Conservation (phyloP, 257 asterid species). For the Solanum ossicruentum region DNA sequence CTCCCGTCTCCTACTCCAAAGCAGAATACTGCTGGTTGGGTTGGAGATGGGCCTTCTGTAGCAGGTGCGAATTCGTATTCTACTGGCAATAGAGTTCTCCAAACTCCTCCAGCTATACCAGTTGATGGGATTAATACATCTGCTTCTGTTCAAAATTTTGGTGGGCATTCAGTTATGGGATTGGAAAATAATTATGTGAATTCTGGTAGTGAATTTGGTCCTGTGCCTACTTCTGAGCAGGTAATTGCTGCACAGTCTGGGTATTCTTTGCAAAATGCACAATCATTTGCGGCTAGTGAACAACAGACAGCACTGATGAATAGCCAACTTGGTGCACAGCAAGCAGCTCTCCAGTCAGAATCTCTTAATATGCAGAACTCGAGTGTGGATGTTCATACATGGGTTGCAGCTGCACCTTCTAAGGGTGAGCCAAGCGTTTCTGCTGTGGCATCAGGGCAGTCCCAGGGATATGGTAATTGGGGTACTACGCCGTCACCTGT, state of each 20-base stretch:
- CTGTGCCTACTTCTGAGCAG: conserved; percentile 36
- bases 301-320: conserved; percentile 28
- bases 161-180: conserved; percentile 13
- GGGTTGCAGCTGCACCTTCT: conserved; percentile 17
- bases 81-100: conserved; percentile 22
- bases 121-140: conserved; percentile 23
- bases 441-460: conserved; percentile 25
- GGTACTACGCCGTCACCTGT: conserved; percentile 21
- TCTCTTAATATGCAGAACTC: conserved; percentile 32
- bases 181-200: background rate
- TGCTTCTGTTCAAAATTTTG: conserved; percentile 32
- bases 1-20: conserved; percentile 86
- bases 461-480: conserved; percentile 43
- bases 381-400: conserved; percentile 24
- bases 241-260: conserved; percentile 12
- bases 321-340: conserved; percentile 18
- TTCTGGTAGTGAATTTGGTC: conserved; percentile 32
- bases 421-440: conserved; percentile 15
- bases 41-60: conserved; percentile 15
- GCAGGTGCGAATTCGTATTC: conserved; percentile 21
- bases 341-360: conserved; percentile 14
- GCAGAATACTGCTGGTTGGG: conserved; percentile 27
- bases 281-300: conserved; percentile 22
- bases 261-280: conserved; percentile 16
- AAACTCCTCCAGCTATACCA: conserved; percentile 37